Percentiles rank a stretch among this genome's conserved stretches.
phyloP scores from a whole-genome alignment of 805 yeast genomes.

The Lachancea mirantina region DNA sequence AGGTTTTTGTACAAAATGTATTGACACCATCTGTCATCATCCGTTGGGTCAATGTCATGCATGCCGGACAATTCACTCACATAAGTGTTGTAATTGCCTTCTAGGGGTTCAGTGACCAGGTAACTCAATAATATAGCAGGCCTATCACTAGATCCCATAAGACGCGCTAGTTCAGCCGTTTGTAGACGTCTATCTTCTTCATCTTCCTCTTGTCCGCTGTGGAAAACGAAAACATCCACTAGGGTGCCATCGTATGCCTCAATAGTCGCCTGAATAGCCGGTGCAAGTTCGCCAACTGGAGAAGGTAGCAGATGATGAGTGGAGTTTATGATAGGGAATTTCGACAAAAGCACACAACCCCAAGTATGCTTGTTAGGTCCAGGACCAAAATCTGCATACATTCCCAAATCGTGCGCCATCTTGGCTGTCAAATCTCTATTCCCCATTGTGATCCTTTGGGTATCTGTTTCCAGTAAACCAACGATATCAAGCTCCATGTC shows the following conservation, averaged over 20 bases:
- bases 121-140: slow-evolving; percentile 88
- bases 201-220: slow-evolving; percentile 97
- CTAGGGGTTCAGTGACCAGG: slow-evolving; percentile 77
- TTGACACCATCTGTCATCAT: slow-evolving; percentile 98
- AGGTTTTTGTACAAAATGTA: slow-evolving; percentile 83
- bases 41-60: slow-evolving; percentile 88
- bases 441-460: slow-evolving; percentile 90
- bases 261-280: slow-evolving; percentile 93
- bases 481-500: slow-evolving; percentile 89
- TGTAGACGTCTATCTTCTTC: slow-evolving; percentile 88
- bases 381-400: slow-evolving; percentile 96
- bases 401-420: slow-evolving; percentile 84
- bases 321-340: slow-evolving; percentile 87
- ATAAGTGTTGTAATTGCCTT: slow-evolving; percentile 88
- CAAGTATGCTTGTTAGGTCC: slow-evolving; percentile 97
- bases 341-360: slow-evolving; percentile 90
- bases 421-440: slow-evolving; percentile 89
- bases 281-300: slow-evolving; percentile 97
- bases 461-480: slow-evolving; percentile 87
- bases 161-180: slow-evolving; percentile 61
- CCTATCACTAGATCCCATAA: slow-evolving; percentile 75
- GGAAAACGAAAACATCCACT: slow-evolving; percentile 94
- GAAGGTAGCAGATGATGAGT: slow-evolving; percentile 90
- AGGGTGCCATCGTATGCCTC: slow-evolving; percentile 73
- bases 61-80: slow-evolving; percentile 79